These are phyloP conservation scores for Colletotrichum theobromicola DNA, from an alignment of 2,329 filamentous ascomycete genomes.

Conservation along the genomic window DNA sequence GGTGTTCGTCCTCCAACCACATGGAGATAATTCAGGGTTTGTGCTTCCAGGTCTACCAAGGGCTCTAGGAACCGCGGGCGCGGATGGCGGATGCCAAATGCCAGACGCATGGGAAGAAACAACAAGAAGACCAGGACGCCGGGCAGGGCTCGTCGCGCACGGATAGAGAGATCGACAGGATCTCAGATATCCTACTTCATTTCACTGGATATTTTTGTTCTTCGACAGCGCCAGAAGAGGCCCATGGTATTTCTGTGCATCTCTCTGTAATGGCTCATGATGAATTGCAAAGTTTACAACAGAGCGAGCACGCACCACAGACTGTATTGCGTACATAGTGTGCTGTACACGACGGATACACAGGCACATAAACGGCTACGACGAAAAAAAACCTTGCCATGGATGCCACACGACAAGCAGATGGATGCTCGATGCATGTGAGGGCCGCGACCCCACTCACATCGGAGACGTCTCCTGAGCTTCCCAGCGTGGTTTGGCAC, in stretches of 20 bases:
- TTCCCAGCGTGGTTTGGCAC: slow-evolving; percentile 12
- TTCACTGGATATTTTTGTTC: neutral
- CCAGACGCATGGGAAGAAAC: neutral
- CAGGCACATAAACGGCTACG: neutral
- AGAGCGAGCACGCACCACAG: neutral
- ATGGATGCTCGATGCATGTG: slow-evolving; percentile 20
- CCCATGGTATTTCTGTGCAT: neutral
- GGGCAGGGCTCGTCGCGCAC: neutral
- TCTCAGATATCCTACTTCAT: neutral
- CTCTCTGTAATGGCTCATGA: neutral
- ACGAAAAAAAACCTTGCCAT: neutral
- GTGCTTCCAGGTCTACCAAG: neutral
- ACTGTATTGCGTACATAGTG: neutral
- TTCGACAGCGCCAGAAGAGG: neutral
- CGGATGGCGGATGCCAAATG: neutral
- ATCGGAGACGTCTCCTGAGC: slow-evolving; percentile 10
- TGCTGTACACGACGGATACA: neutral
- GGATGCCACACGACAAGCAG: slow-evolving; percentile 9
- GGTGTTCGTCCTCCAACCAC: neutral
- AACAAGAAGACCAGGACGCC: neutral
- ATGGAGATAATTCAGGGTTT: neutral
- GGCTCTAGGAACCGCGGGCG: neutral
- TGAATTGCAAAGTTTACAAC: neutral
- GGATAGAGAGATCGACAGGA: neutral
- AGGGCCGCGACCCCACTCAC: slow-evolving; percentile 8